phyloP scores from a whole-genome alignment of 306 rosid genomes.

The Ormosia emarginata region DNA sequence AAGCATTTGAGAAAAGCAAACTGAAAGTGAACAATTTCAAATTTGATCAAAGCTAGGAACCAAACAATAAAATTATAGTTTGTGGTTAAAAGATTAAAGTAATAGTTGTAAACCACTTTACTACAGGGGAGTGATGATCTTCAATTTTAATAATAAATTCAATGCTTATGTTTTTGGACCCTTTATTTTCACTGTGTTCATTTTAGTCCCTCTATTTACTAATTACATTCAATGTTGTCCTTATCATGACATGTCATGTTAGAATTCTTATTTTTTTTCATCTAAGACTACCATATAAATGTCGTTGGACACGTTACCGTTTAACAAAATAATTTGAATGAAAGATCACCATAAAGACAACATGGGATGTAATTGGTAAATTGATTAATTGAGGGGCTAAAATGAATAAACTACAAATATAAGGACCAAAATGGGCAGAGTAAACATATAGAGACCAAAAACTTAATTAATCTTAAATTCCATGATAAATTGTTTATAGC shows the following conservation, averaged over 20 bases:
- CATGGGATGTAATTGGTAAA: background rate
- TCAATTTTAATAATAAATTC: background rate
- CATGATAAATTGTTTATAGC: background rate
- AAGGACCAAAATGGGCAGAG: background rate
- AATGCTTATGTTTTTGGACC: background rate
- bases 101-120: background rate
- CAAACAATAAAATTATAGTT: background rate
- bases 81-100: background rate
- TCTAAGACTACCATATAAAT: background rate
- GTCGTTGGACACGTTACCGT: background rate
- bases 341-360: background rate
- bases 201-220: background rate
- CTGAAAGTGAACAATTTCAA: background rate
- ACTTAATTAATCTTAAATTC: background rate
- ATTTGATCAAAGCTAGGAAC: slow-evolving; percentile 1
- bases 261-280: background rate
- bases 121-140: background rate
- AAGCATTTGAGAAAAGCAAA: background rate
- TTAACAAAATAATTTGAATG: background rate
- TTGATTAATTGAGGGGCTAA: background rate
- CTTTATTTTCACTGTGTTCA: background rate
- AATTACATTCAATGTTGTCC: background rate
- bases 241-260: background rate
- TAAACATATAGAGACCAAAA: background rate
- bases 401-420: background rate